Evolutionary conservation across 2,329 filamentous ascomycete genomes (phyloP).

Genomic region (Sporothrix schenckii): DNA sequence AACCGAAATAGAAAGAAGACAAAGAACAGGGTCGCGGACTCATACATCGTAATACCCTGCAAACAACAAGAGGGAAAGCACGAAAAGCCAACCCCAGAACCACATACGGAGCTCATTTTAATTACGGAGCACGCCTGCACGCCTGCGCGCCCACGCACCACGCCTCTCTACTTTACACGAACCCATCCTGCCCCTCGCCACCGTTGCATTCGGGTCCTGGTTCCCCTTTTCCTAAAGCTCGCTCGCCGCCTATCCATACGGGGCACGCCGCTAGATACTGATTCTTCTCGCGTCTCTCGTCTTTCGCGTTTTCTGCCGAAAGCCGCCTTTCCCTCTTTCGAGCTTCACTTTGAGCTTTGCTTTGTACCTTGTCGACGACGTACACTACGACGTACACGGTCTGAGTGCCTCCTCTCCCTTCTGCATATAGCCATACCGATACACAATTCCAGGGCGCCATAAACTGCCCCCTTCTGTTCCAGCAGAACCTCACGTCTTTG

Average conservation of each 20-base stretch:
- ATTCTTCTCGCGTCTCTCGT: conserved; percentile 10
- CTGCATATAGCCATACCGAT: neutral
- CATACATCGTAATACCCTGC: neutral
- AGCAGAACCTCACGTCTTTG: neutral
- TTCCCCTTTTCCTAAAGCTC: conserved; percentile 26
- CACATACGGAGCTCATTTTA: conserved; percentile 30
- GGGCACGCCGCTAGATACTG: neutral
- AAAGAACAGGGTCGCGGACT: neutral
- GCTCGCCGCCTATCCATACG: conserved; percentile 11
- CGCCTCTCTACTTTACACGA: conserved; percentile 5
- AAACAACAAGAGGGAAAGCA: neutral
- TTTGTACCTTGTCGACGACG: neutral
- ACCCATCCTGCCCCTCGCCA: conserved; percentile 30
- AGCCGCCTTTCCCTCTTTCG: conserved; percentile 17
- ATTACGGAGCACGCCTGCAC: conserved; percentile 25
- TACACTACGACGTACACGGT: neutral
- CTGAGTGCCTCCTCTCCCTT: neutral
- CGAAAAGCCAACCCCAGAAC: conserved; percentile 10
- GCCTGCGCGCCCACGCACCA: conserved; percentile 8
- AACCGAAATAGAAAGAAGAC: neutral
- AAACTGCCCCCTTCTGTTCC: neutral
- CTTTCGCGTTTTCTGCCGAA: neutral
- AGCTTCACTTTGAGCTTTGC: neutral
- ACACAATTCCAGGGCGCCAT: neutral
- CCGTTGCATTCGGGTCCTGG: conserved; percentile 29